Evolutionary conservation across 2,329 filamentous ascomycete genomes (phyloP).

Genomic region (Trichoderma sp.): DNA sequence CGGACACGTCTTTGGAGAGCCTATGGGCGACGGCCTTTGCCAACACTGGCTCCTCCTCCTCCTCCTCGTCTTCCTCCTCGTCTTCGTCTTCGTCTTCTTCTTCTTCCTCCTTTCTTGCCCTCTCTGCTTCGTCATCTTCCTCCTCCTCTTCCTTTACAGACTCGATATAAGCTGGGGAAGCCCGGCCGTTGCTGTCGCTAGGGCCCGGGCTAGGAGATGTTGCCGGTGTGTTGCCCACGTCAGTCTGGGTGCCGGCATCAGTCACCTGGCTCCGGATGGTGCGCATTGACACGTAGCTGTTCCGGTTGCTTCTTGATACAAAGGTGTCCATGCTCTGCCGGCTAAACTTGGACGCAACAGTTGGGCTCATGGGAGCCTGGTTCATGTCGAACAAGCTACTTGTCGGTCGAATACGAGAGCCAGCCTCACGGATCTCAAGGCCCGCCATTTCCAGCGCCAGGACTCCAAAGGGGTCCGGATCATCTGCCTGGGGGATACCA

Average conservation of each 20-base stretch:
- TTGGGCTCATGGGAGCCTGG: conserved; percentile 74
- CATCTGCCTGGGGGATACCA: conserved; percentile 75
- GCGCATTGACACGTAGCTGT: conserved; percentile 73
- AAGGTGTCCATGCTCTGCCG: conserved; percentile 70
- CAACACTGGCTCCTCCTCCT: conserved; percentile 44
- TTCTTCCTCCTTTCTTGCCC: conserved; percentile 50
- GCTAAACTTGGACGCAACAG: conserved; percentile 56
- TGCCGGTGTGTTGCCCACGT: conserved; percentile 52
- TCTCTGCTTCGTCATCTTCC: conserved; percentile 61
- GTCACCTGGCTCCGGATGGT: conserved; percentile 72
- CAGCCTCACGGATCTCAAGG: conserved; percentile 87
- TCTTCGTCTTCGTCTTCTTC: not conserved
- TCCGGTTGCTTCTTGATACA: conserved; percentile 61
- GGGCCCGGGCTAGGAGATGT: conserved; percentile 57
- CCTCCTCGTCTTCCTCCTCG: conserved; percentile 26
- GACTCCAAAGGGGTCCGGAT: conserved; percentile 91
- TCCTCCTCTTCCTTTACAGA: conserved; percentile 46
- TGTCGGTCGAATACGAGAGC: conserved; percentile 65
- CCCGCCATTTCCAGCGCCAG: conserved; percentile 89
- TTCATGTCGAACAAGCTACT: conserved; percentile 84
- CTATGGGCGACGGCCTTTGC: conserved; percentile 49
- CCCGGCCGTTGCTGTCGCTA: conserved; percentile 50
- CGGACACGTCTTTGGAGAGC: conserved; percentile 35
- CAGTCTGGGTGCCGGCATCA: conserved; percentile 66
- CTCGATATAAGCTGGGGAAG: conserved; percentile 44